A percentile compares a stretch with the other conserved stretches of the same genome.
phyloP scores from a whole-genome alignment of 1,284 basidiomycete genomes.

The Rhodotorula sp. region DNA sequence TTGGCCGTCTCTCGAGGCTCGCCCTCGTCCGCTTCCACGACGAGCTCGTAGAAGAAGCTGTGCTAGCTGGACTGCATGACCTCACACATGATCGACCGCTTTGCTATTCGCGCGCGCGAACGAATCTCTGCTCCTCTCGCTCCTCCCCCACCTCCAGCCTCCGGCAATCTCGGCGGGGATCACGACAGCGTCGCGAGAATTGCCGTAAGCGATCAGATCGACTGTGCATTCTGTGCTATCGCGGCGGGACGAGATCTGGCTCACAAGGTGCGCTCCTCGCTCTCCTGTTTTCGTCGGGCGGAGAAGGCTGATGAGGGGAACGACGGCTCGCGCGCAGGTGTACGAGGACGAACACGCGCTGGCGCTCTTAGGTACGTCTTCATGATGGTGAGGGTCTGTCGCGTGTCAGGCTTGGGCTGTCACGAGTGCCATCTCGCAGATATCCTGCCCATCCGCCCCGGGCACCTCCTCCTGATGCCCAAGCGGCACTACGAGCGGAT shows the following conservation, averaged over 20 bases:
- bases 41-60: background rate
- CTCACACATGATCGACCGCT: slow-evolving; percentile 22
- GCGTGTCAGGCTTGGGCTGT: no score
- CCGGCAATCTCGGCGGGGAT: background rate
- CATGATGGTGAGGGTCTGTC: no score
- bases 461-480: slow-evolving; percentile 69
- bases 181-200: background rate
- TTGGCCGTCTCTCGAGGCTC: no score
- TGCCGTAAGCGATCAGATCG: background rate
- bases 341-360: slow-evolving; percentile 68
- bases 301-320: background rate
- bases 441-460: slow-evolving; percentile 67
- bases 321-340: slow-evolving; percentile 47
- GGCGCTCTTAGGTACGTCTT: slow-evolving; percentile 63
- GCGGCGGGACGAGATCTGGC: slow-evolving; percentile 58
- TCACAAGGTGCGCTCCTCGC: slow-evolving; percentile 46
- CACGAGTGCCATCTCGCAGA: slow-evolving; percentile 53
- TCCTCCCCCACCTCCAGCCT: background rate
- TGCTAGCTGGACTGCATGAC: slow-evolving; percentile 10
- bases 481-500: slow-evolving; percentile 64
- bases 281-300: background rate
- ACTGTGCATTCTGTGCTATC: slow-evolving; percentile 67
- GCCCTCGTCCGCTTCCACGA: background rate
- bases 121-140: background rate
- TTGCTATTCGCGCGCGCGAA: background rate